Percentiles rank a stretch among this genome's conserved stretches.
Conservation (phyloP, 148 eudicot species). For the Camellia lanceoleosa region DNA sequence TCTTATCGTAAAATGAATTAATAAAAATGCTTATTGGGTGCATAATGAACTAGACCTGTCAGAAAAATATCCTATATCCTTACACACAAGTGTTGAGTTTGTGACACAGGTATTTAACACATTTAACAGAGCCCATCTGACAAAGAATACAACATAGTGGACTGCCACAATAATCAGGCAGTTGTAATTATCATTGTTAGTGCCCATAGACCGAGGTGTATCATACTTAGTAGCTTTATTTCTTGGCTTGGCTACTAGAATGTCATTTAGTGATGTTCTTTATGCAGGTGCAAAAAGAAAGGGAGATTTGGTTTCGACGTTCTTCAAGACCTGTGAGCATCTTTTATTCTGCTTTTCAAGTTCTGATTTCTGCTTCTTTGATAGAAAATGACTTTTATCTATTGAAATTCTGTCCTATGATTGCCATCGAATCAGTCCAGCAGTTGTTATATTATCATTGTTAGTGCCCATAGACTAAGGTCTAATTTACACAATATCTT, state of each 20-base stretch:
- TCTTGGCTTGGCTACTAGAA: not conserved
- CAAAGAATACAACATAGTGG: not conserved
- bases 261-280: not conserved
- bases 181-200: not conserved
- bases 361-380: not conserved
- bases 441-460: not conserved
- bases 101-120: not conserved
- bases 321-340: slow-evolving; percentile 13
- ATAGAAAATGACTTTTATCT: slow-evolving; percentile 6
- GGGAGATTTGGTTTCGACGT: not conserved
- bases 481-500: not conserved
- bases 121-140: not conserved
- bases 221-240: not conserved
- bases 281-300: slow-evolving; percentile 12
- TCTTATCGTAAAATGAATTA: not conserved
- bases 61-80: not conserved
- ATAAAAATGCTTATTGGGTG: not conserved
- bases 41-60: not conserved
- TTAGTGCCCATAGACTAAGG: not conserved
- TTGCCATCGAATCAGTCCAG: not conserved
- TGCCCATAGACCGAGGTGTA: not conserved
- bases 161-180: not conserved
- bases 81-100: not conserved
- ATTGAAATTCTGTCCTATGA: not conserved
- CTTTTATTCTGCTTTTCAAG: not conserved